Evolutionary conservation across 2,329 filamentous ascomycete species (phyloP), one percentile per base, ranked within the genome.

Genomic region (Aspergillus tubingensis): DNA sequence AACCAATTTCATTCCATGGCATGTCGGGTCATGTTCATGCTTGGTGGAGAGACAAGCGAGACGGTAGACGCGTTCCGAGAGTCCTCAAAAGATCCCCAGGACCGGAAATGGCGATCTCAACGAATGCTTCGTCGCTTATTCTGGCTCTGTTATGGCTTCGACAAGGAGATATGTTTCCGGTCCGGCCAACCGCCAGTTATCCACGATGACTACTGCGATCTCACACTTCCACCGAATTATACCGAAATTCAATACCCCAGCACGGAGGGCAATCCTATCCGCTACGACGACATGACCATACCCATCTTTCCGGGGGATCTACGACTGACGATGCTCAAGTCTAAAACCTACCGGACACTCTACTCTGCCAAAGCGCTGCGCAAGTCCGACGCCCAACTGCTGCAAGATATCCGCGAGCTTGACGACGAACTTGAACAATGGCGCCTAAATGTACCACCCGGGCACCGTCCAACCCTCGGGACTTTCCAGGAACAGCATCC

Each of bases 351-450:
- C 27, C 72, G 70, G 1, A 67, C 75, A 1, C 73, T 85, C 0
- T 84, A 83, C 60, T 83, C 82, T 0, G 69, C 73, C 1, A 62
- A 74, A 2, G 77, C 80, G 0, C 61, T 77, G 3, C 73, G 70
- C 5, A 83, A 82, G 55, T 76, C 79, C 0, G 81, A 83, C 41
- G 79, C 81, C 0, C 79, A 83, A 41, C 68, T 84, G 0, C 70
- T 85, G 1, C 73, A 75, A 2, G 76, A 80, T 4, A 83, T 85
- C 8, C 77, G 82, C 3, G 77, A 83, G 64, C 72, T 85, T 0
- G 83, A 85, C 52, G 79, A 81, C 23, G 80, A 83, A 32, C 68
- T 85, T 0, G 83, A 85, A 50, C 67, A 67, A 7, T 85, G 83
- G 83, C 75, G 83, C 0, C 61, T 76, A 8, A 25, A 36, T 3